Percentiles rank a stretch among this genome's conserved stretches.
Evolutionary conservation across 1,284 basidiomycete genomes (phyloP).

Genomic region (Ceratobasidium sp.): DNA sequence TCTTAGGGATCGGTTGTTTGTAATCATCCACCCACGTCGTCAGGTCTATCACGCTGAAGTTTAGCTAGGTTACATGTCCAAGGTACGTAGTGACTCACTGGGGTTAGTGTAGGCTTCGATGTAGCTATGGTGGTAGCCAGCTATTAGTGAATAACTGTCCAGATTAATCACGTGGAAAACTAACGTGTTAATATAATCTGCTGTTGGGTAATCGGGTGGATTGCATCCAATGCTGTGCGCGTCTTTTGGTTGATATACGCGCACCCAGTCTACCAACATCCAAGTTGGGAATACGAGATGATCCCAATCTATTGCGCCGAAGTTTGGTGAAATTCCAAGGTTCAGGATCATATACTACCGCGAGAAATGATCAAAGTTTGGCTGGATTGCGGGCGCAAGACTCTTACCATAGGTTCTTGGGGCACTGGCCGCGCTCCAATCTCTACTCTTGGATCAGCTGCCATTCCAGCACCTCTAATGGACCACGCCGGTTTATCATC

Average conservation of each 20-base stretch:
- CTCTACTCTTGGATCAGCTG: constrained; percentile 72
- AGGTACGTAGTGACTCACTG: background rate
- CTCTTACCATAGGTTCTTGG: constrained; percentile 83
- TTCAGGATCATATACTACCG: constrained; percentile 81
- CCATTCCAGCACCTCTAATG: constrained; percentile 77
- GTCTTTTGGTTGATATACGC: constrained; percentile 82
- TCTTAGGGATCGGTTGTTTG: constrained; percentile 28
- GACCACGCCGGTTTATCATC: constrained; percentile 80
- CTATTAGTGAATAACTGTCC: constrained; percentile 51
- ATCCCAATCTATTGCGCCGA: constrained; percentile 77
- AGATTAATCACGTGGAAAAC: constrained; percentile 53
- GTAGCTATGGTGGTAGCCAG: background rate
- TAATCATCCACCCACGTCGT: constrained; percentile 42
- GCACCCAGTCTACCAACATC: constrained; percentile 86
- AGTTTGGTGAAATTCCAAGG: constrained; percentile 86
- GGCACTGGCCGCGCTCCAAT: constrained; percentile 83
- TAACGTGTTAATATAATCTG: constrained; percentile 78
- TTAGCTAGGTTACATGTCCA: background rate
- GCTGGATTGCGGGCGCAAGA: background rate
- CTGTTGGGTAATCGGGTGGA: constrained; percentile 84
- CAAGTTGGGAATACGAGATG: constrained; percentile 61
- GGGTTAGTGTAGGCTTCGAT: constrained; percentile 13
- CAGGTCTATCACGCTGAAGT: background rate
- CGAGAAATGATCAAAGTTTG: background rate
- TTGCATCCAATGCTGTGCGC: constrained; percentile 86